Evolutionary conservation across 352 stramenopile species (phyloP).

Genomic region (Thraustochytrium striatum): DNA sequence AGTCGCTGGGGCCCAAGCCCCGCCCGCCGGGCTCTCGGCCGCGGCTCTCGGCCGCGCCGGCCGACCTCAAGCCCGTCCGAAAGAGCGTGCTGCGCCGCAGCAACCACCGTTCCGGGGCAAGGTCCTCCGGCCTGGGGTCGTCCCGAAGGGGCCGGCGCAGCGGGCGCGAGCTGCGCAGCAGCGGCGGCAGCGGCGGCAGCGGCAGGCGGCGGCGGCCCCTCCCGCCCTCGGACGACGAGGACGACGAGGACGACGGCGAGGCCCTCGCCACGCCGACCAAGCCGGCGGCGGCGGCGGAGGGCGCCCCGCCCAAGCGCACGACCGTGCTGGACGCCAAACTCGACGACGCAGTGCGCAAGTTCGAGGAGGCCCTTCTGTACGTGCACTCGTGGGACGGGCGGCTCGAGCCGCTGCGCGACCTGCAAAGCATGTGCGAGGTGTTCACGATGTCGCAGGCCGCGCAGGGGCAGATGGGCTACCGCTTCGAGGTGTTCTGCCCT

Average conservation of each 20-base stretch:
- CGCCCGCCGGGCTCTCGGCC: background rate
- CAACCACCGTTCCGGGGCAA: no score
- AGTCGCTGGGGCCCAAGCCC: background rate
- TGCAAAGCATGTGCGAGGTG: constrained; percentile 26
- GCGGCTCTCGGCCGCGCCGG: no score
- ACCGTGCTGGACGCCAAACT: background rate
- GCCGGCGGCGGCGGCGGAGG: no score
- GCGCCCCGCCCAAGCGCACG: background rate
- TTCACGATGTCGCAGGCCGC: constrained; percentile 5
- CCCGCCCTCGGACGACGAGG: no score
- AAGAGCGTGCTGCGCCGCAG: no score
- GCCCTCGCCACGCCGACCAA: no score
- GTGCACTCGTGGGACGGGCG: constrained; percentile 28
- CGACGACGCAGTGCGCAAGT: background rate
- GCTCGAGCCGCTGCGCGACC: constrained; percentile 16
- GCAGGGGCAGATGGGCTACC: background rate
- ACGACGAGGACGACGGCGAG: no score
- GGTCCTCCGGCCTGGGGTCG: no score
- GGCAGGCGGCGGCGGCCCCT: no score
- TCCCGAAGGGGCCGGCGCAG: background rate
- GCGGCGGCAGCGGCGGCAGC: no score
- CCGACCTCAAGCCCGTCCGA: no score
- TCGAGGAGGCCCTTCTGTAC: constrained; percentile 31
- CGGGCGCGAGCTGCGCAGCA: background rate
- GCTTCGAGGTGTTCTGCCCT: constrained; percentile 21